Conservation (phyloP, 139 green algal genomes). For the Asterochloris sp. region DNA sequence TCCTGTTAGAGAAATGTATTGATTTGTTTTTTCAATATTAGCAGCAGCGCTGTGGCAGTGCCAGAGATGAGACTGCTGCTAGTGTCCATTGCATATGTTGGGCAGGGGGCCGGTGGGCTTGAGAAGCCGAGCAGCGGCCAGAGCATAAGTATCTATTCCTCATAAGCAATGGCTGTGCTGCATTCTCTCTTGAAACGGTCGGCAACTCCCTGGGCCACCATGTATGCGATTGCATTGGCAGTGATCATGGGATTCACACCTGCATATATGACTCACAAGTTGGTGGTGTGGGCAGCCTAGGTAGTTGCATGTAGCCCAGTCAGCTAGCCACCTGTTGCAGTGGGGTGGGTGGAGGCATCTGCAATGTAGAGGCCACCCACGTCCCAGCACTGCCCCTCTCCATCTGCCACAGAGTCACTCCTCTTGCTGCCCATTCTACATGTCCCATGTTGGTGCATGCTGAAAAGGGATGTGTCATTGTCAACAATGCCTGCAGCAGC, state of each 20-base stretch:
- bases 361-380: slow-evolving; percentile 53
- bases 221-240: slow-evolving; percentile 42
- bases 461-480: slow-evolving; percentile 16
- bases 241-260: slow-evolving; percentile 80
- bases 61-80: too few relatives aligned
- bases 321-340: slow-evolving; percentile 18
- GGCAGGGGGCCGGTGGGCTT: too few relatives aligned
- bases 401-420: slow-evolving; percentile 42
- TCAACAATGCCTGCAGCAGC: too few relatives aligned
- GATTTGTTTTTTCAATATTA: too few relatives aligned
- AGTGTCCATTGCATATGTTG: too few relatives aligned
- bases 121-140: too few relatives aligned
- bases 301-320: too few relatives aligned
- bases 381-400: slow-evolving; percentile 61
- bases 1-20: not conserved
- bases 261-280: slow-evolving; percentile 10
- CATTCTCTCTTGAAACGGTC: not conserved
- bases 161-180: too few relatives aligned
- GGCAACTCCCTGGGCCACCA: slow-evolving; percentile 39
- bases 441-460: slow-evolving; percentile 70
- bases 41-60: too few relatives aligned
- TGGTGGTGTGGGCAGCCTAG: too few relatives aligned
- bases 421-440: slow-evolving; percentile 50
- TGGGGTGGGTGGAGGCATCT: slow-evolving; percentile 61
- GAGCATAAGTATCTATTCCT: too few relatives aligned